Percentiles rank a stretch among this genome's conserved stretches.
Conservation (phyloP, 2,329 filamentous ascomycete species). For the Phyllosticta paracitricarpa region DNA sequence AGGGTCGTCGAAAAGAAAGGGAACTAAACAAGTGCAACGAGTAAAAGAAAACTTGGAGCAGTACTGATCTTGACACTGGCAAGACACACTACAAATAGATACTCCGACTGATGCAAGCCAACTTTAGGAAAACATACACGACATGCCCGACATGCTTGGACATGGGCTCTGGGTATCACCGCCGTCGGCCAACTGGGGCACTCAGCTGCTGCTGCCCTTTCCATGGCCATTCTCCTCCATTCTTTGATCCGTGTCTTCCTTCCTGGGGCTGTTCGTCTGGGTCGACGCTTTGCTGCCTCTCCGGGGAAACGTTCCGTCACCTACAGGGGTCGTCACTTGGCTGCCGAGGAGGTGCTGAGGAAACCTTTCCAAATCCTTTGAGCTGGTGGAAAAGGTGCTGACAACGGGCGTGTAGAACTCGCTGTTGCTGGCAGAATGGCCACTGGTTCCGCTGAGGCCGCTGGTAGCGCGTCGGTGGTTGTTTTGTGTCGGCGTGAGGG, state of each 20-base stretch:
- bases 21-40: neutral
- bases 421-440: neutral
- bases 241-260: constrained; percentile 5
- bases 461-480: constrained; percentile 19
- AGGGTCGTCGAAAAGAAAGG: neutral
- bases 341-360: constrained; percentile 31
- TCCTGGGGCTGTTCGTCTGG: constrained; percentile 3
- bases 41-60: neutral
- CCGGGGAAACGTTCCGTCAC: constrained; percentile 4
- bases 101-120: constrained; percentile 10
- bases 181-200: neutral
- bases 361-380: constrained; percentile 39
- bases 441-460: constrained; percentile 6
- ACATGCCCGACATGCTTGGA: constrained; percentile 4
- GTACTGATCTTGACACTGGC: neutral
- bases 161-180: constrained; percentile 9
- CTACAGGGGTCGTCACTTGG: constrained; percentile 4
- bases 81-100: constrained; percentile 1
- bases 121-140: constrained; percentile 7
- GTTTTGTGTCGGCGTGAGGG: constrained; percentile 31
- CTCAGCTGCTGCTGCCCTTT: constrained; percentile 1
- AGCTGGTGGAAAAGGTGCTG: constrained; percentile 42
- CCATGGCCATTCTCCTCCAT: neutral
- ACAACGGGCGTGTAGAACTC: constrained; percentile 34
- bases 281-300: constrained; percentile 7